Evolutionary conservation across 2,329 filamentous ascomycete genomes (phyloP).

Genomic region (Boeremia lycopersici): DNA sequence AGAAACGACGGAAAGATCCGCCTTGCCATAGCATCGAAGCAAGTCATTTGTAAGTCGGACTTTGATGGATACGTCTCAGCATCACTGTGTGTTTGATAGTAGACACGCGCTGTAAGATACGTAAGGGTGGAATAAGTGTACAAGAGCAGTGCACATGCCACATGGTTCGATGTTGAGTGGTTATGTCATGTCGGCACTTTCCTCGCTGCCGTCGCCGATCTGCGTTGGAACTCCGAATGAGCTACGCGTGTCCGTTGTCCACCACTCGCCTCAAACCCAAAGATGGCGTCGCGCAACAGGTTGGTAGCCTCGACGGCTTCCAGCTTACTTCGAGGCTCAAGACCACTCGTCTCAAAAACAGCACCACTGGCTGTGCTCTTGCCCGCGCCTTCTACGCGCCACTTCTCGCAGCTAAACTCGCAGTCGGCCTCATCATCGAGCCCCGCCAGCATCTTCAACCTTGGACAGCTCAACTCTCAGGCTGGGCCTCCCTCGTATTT

Average conservation of each 20-base stretch:
- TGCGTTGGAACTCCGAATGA: slow-evolving; percentile 22
- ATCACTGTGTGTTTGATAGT: no score
- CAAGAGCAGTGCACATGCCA: no score
- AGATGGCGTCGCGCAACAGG: slow-evolving; percentile 45
- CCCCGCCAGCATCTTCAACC: slow-evolving; percentile 38
- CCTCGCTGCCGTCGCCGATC: slow-evolving; percentile 19
- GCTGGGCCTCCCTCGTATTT: slow-evolving; percentile 75
- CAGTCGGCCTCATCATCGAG: slow-evolving; percentile 30
- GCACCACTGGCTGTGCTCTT: slow-evolving; percentile 29
- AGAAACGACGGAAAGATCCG: no score
- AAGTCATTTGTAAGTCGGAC: no score
- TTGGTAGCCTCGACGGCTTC: slow-evolving; percentile 41
- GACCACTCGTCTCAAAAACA: slow-evolving; percentile 24
- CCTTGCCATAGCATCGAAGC: no score
- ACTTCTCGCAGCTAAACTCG: slow-evolving; percentile 41
- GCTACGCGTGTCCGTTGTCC: slow-evolving; percentile 31
- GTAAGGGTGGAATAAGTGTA: no score
- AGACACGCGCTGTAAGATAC: no score
- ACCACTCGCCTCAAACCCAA: slow-evolving; percentile 24
- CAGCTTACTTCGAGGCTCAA: slow-evolving; percentile 32
- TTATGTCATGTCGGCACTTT: slow-evolving; percentile 31
- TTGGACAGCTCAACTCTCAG: slow-evolving; percentile 33
- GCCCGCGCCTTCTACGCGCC: slow-evolving; percentile 26
- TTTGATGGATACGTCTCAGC: no score
- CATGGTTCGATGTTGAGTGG: not conserved